A percentile compares a stretch with the other conserved stretches of the same genome.
Conservation (phyloP, 805 yeast species). For the Debaryomyces prosopidis region DNA sequence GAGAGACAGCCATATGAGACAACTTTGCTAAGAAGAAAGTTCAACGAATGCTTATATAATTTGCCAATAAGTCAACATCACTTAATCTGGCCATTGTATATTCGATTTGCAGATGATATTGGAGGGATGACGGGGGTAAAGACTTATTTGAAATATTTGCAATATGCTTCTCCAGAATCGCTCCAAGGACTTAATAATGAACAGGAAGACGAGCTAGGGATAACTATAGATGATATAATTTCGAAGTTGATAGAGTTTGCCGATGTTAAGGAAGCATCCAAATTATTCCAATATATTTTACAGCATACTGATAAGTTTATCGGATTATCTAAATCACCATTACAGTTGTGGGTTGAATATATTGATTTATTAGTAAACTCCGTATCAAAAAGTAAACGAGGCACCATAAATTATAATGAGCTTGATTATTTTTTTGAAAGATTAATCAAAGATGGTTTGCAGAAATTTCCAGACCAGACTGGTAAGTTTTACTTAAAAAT, state of each 20-base stretch:
- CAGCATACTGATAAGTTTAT: slow-evolving; percentile 28
- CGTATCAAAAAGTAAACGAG: background rate
- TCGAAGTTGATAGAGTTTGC: slow-evolving; percentile 32
- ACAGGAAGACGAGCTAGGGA: slow-evolving; percentile 4
- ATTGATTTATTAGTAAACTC: slow-evolving; percentile 36
- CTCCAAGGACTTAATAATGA: slow-evolving; percentile 5
- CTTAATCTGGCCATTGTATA: slow-evolving; percentile 45
- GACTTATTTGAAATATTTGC: slow-evolving; percentile 32
- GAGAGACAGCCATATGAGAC: slow-evolving; percentile 29
- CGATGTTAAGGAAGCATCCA: slow-evolving; percentile 21
- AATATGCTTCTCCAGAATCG: slow-evolving; percentile 21
- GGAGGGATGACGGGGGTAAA: slow-evolving; percentile 41
- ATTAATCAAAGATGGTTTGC: slow-evolving; percentile 14
- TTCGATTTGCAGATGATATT: slow-evolving; percentile 51
- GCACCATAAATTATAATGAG: slow-evolving; percentile 9
- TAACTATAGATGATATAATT: slow-evolving; percentile 29
- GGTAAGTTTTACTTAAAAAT: slow-evolving; percentile 48
- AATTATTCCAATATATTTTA: slow-evolving; percentile 33
- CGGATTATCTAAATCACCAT: slow-evolving; percentile 38
- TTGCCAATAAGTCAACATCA: slow-evolving; percentile 54
- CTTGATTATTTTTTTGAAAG: slow-evolving; percentile 23
- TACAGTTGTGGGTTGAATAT: slow-evolving; percentile 49
- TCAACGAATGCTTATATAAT: slow-evolving; percentile 49
- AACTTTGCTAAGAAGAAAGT: slow-evolving; percentile 40
- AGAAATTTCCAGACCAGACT: slow-evolving; percentile 58